Evolutionary conservation across 108 stramenopile genomes (phyloP), one percentile per base, ranked within the genome.

Genomic region (Nitzschia inconspicua): DNA sequence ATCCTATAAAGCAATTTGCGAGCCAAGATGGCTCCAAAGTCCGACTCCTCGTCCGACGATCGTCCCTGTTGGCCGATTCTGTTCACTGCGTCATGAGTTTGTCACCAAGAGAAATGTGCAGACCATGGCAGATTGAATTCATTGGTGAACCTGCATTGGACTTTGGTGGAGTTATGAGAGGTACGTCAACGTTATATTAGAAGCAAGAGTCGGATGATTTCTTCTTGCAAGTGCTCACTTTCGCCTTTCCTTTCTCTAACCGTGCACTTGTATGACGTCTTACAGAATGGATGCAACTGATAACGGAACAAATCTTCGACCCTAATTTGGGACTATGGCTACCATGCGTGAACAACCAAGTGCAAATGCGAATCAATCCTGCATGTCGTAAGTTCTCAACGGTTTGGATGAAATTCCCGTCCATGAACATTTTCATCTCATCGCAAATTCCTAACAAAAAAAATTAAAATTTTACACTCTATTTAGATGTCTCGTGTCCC

Each of bases 121-220:
- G 94, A 31, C 64, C 83, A 16, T 90, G 98, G 80, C 73, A 93
- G 29, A 89, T 99, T 69, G 88, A 96, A 55, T 99, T 99, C 66
- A 88, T 84, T 51, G 91, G 91, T 19, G 98, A 99, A 76, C 75
- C 79, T 39, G 98, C 97, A 1, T 90, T 98, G 56, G 98, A 99
- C 65, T 97, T 96, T 3, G 98, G 98, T 25, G 98, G 97, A 1
- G 68, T 99, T 56, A 85, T 95, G 16, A 67, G 97, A 18, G n/a
- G n/a, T n/a, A 78, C 90, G 18, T n/a, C n/a, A n/a, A n/a, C n/a
- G n/a, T n/a, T n/a, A n/a, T n/a, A n/a, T n/a, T n/a, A n/a, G n/a
- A n/a, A n/a, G n/a, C n/a, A n/a, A n/a, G n/a, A n/a, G n/a, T n/a
- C n/a, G n/a, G n/a, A n/a, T n/a, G n/a, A n/a, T n/a, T n/a, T n/a